A percentile compares a stretch with the other conserved stretches of the same genome.
Evolutionary conservation across 1,139 yeast genomes (phyloP).

Genomic region (Geotrichum siamense): DNA sequence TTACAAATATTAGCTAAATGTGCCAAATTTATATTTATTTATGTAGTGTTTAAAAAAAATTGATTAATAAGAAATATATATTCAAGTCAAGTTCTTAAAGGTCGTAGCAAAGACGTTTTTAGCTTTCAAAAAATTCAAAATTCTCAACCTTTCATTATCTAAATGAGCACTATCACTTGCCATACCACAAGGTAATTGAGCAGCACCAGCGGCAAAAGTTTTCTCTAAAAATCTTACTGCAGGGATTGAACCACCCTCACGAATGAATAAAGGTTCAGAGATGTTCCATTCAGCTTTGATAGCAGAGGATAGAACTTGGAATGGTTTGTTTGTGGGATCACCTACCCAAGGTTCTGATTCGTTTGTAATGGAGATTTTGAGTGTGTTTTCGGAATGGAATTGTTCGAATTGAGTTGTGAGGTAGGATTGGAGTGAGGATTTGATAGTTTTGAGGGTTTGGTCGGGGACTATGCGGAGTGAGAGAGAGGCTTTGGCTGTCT

Average conservation of each 20-base stretch:
- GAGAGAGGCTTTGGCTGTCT: constrained; percentile 62
- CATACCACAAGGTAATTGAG: constrained; percentile 95
- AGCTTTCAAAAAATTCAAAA: constrained; percentile 68
- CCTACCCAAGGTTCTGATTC: constrained; percentile 98
- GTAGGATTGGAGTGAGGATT: constrained; percentile 43
- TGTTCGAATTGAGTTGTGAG: constrained; percentile 42
- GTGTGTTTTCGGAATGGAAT: constrained; percentile 52
- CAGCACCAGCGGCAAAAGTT: constrained; percentile 78
- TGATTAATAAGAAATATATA: too few species aligned
- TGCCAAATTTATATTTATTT: too few species aligned
- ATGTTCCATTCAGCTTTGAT: constrained; percentile 42
- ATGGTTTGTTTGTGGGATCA: constrained; percentile 68
- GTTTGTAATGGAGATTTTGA: constrained; percentile 56
- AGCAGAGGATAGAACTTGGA: constrained; percentile 52
- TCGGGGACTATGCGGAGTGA: constrained; percentile 88
- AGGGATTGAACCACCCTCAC: constrained; percentile 97
- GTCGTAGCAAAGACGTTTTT: constrained; percentile 49
- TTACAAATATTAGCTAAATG: too few species aligned
- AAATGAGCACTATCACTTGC: constrained; percentile 91
- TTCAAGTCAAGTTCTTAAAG: constrained; percentile 21
- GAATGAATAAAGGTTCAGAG: constrained; percentile 60
- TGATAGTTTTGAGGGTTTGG: constrained; percentile 59
- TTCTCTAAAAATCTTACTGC: constrained; percentile 80
- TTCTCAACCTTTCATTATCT: constrained; percentile 75
- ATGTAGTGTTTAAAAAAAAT: too few species aligned